Percentiles rank a stretch among this genome's conserved stretches.
Conservation (phyloP, 495 filamentous ascomycete species). For the Cairneyella variabilis region DNA sequence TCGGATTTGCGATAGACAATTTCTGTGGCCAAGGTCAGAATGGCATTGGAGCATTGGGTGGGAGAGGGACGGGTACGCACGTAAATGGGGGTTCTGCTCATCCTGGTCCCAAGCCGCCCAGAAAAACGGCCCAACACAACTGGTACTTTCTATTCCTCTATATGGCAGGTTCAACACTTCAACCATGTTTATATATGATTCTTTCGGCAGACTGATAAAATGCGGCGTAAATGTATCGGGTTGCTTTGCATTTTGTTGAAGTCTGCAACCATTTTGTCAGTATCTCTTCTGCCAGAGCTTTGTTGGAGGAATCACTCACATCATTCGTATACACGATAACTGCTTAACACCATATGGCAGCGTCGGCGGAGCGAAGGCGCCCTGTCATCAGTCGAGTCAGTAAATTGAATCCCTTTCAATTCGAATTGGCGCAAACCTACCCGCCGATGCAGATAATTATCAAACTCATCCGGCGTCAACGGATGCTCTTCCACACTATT, state of each 20-base stretch:
- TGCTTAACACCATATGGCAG: conserved; percentile 37
- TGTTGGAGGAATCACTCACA: too few relatives aligned
- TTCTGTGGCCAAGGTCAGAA: conserved; percentile 30
- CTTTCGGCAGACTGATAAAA: conserved; percentile 38
- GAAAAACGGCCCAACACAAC: conserved; percentile 52
- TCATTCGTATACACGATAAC: conserved; percentile 41
- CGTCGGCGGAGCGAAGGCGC: conserved; percentile 41
- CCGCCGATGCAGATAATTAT: conserved; percentile 45
- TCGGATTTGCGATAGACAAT: conserved; percentile 54
- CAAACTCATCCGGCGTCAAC: conserved; percentile 46
- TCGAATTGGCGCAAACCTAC: conserved; percentile 28
- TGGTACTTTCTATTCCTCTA: conserved; percentile 44
- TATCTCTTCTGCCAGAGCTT: too few relatives aligned
- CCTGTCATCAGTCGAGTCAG: conserved; percentile 30
- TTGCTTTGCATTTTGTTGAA: conserved; percentile 47
- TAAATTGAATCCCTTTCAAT: not conserved
- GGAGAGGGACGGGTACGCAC: conserved; percentile 27
- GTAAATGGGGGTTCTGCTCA: conserved; percentile 45
- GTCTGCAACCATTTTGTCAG: conserved; percentile 29
- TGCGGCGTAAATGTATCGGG: conserved; percentile 47
- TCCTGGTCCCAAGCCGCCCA: conserved; percentile 50
- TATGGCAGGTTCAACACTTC: conserved; percentile 43
- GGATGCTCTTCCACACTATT: conserved; percentile 46
- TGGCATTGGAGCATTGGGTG: not conserved
- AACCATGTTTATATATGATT: conserved; percentile 40